Base-by-base conservation (phyloP, 2,329 filamentous ascomycete species). In the Paracamarosporium sp. region DNA sequence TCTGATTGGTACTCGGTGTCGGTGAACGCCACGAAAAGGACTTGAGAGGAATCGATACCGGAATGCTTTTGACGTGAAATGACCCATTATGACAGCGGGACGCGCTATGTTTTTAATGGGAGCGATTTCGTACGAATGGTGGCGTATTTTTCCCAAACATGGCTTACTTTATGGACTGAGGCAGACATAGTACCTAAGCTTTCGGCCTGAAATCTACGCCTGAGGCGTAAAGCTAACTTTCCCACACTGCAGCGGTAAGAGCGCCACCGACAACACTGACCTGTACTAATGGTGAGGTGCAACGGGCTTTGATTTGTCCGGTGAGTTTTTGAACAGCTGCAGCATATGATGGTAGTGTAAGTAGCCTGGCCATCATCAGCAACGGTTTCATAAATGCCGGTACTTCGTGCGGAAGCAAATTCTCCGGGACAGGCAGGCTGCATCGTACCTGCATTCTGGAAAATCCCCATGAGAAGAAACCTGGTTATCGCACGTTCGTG, bases 371-470 rank as follows among this genome's bases (percentile, higher is more conserved):
- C 17, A 45, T 27, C 17, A 27, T 7, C 28, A 36, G 38, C 15
- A 35, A 27, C 6, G 20, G 2, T 12, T 22, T n/a, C 12, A 7
- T 8, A 44, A 22, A 22, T 4, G 12, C 17, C 12, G 4, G 28
- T 30, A 20, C 25, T 20, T 20, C 7, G 30, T n/a, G 4, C 2
- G 12, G 12, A 45, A 36, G 8, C 4, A 27, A 20, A 45, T 22
- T 11, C 28, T 36, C 8, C 22, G 9, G 22, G 15, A 22, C 22
- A 28, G 7, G n/a, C 33, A 40, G 33, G n/a, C 31, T 41, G 33
- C 43, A 38, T 25, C 24, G 52, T 54, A 47, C 52, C 52, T 54
- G 52, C 52, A 36, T 55, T 12, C 35, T 25, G 31, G 5, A 24
- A 35, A 28, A 43, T 45, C 27, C 13, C 28, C 8, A 15, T 11